Percentiles rank a stretch among this genome's conserved stretches.
phyloP scores from a whole-genome alignment of 768 basidiomycete species.

The Amanita muscaria region DNA sequence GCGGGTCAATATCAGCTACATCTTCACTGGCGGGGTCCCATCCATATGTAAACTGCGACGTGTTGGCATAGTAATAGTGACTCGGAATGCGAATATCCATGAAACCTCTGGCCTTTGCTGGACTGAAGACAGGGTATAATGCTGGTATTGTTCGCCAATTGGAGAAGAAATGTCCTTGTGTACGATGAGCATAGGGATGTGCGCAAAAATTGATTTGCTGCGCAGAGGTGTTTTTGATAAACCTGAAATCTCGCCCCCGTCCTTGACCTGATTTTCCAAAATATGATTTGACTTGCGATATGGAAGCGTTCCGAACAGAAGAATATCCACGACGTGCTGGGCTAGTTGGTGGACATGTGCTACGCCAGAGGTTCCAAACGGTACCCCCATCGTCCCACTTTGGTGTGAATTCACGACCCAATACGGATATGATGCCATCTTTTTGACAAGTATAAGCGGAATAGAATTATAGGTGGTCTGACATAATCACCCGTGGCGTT shows the following conservation, averaged over 20 bases:
- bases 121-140: slow-evolving; percentile 91
- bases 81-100: slow-evolving; percentile 90
- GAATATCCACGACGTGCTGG: slow-evolving; percentile 78
- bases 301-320: slow-evolving; percentile 52
- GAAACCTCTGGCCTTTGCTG: slow-evolving; percentile 79
- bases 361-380: slow-evolving; percentile 91
- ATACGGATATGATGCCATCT: slow-evolving; percentile 44
- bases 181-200: slow-evolving; percentile 73
- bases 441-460: no score
- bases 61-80: slow-evolving; percentile 90
- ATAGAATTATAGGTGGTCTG: no score
- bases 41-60: slow-evolving; percentile 77
- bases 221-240: slow-evolving; percentile 50
- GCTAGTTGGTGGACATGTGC: slow-evolving; percentile 77
- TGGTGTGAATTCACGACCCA: slow-evolving; percentile 59
- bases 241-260: slow-evolving; percentile 52
- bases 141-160: slow-evolving; percentile 88
- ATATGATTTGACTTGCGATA: slow-evolving; percentile 14
- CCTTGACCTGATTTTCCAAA: slow-evolving; percentile 17
- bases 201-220: slow-evolving; percentile 72
- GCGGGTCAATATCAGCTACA: slow-evolving; percentile 68
- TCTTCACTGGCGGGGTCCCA: slow-evolving; percentile 79
- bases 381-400: slow-evolving; percentile 81
- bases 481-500: no score
- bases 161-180: slow-evolving; percentile 94